Evolutionary conservation across 2,329 filamentous ascomycete genomes (phyloP), one percentile per base, ranked within the genome.

Genomic region (Didymella arachidicola): DNA sequence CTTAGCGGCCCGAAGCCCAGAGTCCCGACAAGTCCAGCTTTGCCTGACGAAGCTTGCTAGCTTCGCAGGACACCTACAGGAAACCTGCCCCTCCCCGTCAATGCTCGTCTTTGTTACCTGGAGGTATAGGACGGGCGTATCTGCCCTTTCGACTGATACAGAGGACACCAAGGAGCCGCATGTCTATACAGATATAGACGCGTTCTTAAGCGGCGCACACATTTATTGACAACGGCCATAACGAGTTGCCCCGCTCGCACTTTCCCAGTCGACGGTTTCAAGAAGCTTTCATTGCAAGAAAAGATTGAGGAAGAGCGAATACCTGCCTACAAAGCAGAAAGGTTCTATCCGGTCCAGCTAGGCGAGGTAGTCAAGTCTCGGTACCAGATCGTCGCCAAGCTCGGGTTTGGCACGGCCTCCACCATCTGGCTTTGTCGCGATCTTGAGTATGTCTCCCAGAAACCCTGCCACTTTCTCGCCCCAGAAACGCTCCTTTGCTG

Each of bases 351-450:
- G 26, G 41, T 53, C 16, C 32, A 14, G 8, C 22, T 53, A 38
- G 50, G 50, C 30, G 50, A 53, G 29, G 30, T 45, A 19, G 26
- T 53, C 29, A 36, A 53, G 19, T 45, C 50, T 53, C 50, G 18
- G 30, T 45, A 53, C 25, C 50, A 53, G 41, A 22, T 53, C 30
- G 41, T 53, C 11, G 50, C 41, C 29, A 53, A 53, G 30, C 50
- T 51, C 27, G 26, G 38, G n/a, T 51, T 51, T 14, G 48, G 48
- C n/a, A 45, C 50, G 11, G 50, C 30, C 14, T 45, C 50, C 50
- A 45, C 41, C 29, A 29, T 53, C 30, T 53, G 50, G 50, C 50
- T 53, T 45, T 53, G 50, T 53, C 50, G 50, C 29, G 41, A 53
- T 38, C 41, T 53, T 44, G 50, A 26, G 41, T 53, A 45, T 22